A percentile compares a stretch with the other conserved stretches of the same genome.
These are phyloP conservation scores for Anethum foeniculum DNA, from an alignment of 140 eudicot species.

Conservation along the genomic window DNA sequence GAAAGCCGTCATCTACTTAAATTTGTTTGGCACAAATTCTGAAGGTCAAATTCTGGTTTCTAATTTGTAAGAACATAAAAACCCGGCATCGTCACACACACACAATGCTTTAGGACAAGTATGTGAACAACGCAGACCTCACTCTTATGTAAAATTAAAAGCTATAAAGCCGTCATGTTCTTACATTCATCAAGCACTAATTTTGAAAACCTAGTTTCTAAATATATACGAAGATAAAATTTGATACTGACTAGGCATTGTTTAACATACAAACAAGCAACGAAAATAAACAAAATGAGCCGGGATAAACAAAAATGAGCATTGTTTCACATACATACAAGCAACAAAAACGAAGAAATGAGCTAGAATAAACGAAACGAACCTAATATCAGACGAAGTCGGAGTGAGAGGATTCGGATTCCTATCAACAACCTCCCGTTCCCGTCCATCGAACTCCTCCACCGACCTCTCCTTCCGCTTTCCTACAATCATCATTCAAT, in stretches of 20 bases:
- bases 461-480: slow-evolving; percentile 66
- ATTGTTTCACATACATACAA: neutral
- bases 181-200: neutral
- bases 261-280: neutral
- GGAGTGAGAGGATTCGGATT: slow-evolving; percentile 61
- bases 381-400: slow-evolving; percentile 72
- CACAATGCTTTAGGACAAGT: neutral
- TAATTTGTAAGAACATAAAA: neutral
- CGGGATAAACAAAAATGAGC: slow-evolving; percentile 15
- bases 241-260: neutral
- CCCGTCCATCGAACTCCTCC: slow-evolving; percentile 33
- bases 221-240: neutral
- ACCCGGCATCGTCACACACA: neutral
- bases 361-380: neutral
- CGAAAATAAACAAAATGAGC: neutral
- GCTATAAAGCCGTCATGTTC: neutral
- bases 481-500: slow-evolving; percentile 24
- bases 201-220: neutral
- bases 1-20: neutral
- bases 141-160: neutral
- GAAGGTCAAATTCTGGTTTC: neutral
- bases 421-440: slow-evolving; percentile 15
- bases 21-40: neutral
- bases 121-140: neutral
- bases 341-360: neutral